A percentile compares a stretch with the other conserved stretches of the same genome.
Conservation (phyloP, 805 yeast species). For the Suhomyces prunicola region DNA sequence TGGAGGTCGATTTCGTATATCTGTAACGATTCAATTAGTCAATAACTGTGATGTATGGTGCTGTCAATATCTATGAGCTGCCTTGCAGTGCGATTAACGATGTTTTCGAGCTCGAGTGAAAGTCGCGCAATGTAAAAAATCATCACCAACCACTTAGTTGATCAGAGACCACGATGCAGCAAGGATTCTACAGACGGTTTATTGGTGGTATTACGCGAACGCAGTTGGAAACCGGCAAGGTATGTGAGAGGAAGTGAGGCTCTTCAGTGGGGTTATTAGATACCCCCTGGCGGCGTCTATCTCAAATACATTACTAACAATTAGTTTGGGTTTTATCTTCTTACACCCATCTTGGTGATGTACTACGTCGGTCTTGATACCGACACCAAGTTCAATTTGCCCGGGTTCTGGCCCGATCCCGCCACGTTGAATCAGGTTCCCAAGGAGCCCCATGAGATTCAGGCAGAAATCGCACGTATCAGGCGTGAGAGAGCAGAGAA, state of each 20-base stretch:
- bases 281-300: no score
- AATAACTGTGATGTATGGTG: background rate
- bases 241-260: constrained; percentile 28
- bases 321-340: constrained; percentile 75
- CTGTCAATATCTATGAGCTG: background rate
- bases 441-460: constrained; percentile 86
- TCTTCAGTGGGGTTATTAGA: no score
- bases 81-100: background rate
- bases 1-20: no score
- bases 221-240: constrained; percentile 43
- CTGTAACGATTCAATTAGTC: no score
- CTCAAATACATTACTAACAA: constrained; percentile 2
- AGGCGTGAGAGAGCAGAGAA: constrained; percentile 71
- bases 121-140: background rate
- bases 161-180: constrained; percentile 4
- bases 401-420: constrained; percentile 98
- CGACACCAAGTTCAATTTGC: constrained; percentile 81
- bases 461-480: constrained; percentile 87
- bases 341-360: constrained; percentile 90
- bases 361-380: constrained; percentile 89
- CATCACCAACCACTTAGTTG: background rate
- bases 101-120: background rate
- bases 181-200: constrained; percentile 26
- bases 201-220: constrained; percentile 39
- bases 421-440: constrained; percentile 87